These are phyloP conservation scores for Vaccinium vitisidaea DNA, from an alignment of 148 eudicot species.

Conservation along the genomic window DNA sequence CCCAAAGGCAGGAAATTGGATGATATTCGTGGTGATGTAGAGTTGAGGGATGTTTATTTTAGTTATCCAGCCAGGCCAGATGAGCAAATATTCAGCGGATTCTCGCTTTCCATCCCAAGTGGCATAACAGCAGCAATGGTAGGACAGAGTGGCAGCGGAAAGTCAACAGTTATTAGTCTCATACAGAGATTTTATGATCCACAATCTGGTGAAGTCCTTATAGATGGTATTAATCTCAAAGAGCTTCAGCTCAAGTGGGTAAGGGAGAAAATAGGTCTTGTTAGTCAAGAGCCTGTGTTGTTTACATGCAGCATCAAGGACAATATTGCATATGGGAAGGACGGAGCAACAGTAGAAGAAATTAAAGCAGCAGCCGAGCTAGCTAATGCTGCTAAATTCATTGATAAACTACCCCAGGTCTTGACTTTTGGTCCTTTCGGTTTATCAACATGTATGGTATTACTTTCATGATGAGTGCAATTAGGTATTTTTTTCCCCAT, in stretches of 20 bases:
- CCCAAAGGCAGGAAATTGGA: constrained; percentile 35
- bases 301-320: constrained; percentile 60
- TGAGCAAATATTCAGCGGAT: constrained; percentile 52
- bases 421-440: not conserved
- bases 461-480: not conserved
- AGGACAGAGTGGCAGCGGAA: constrained; percentile 73
- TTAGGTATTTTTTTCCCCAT: not conserved
- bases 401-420: constrained; percentile 66
- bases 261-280: constrained; percentile 56
- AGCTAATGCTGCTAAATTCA: constrained; percentile 66
- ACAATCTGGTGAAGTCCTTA: constrained; percentile 50
- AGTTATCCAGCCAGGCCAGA: constrained; percentile 61
- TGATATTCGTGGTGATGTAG: constrained; percentile 54
- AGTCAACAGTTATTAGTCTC: constrained; percentile 59
- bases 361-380: constrained; percentile 53
- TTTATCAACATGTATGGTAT: not conserved
- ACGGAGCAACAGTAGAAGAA: constrained; percentile 49
- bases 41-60: constrained; percentile 46
- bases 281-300: constrained; percentile 67
- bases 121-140: constrained; percentile 61
- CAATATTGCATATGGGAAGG: constrained; percentile 59
- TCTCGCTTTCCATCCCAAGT: constrained; percentile 47
- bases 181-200: constrained; percentile 69
- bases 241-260: constrained; percentile 62
- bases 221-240: constrained; percentile 49